Conservation (phyloP, 2,329 filamentous ascomycete genomes). For the Dissoconium aciculare region DNA sequence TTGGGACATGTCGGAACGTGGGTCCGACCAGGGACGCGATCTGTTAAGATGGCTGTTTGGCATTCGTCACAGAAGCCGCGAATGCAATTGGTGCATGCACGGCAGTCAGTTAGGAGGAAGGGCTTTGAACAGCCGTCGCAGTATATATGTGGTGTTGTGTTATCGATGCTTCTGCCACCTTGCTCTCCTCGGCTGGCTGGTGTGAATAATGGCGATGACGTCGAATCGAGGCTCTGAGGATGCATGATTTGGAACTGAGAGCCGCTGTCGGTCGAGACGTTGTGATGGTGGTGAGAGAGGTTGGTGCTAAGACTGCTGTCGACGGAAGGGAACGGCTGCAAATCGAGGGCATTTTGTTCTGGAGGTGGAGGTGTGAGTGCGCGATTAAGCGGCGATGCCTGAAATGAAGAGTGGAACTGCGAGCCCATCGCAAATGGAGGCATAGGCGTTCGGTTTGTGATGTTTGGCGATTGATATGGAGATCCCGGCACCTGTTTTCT, state of each 20-base stretch:
- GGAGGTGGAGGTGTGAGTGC: slow-evolving; percentile 65
- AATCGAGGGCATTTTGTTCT: slow-evolving; percentile 25
- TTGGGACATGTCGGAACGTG: slow-evolving; percentile 54
- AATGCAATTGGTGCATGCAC: slow-evolving; percentile 91
- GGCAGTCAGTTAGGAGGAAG: slow-evolving; percentile 66
- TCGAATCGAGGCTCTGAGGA: slow-evolving; percentile 31
- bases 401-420: slow-evolving; percentile 52
- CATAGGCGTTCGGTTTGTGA: slow-evolving; percentile 44
- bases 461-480: slow-evolving; percentile 37
- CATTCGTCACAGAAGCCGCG: slow-evolving; percentile 82
- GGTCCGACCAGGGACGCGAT: slow-evolving; percentile 51
- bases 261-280: slow-evolving; percentile 35
- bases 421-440: slow-evolving; percentile 39
- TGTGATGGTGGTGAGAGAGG: slow-evolving; percentile 19
- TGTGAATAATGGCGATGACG: slow-evolving; percentile 39
- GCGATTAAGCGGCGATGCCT: slow-evolving; percentile 81
- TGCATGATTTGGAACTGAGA: slow-evolving; percentile 49
- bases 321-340: slow-evolving; percentile 73
- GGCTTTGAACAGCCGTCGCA: slow-evolving; percentile 74
- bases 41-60: slow-evolving; percentile 63
- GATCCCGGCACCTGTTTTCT: slow-evolving; percentile 31
- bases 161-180: slow-evolving; percentile 3
- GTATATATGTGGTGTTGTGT: slow-evolving; percentile 58
- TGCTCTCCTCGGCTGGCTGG: slow-evolving; percentile 5
- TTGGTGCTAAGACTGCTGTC: slow-evolving; percentile 45